phyloP scores from a whole-genome alignment of 495 filamentous ascomycete species.

The Mytilinidion resinicola region DNA sequence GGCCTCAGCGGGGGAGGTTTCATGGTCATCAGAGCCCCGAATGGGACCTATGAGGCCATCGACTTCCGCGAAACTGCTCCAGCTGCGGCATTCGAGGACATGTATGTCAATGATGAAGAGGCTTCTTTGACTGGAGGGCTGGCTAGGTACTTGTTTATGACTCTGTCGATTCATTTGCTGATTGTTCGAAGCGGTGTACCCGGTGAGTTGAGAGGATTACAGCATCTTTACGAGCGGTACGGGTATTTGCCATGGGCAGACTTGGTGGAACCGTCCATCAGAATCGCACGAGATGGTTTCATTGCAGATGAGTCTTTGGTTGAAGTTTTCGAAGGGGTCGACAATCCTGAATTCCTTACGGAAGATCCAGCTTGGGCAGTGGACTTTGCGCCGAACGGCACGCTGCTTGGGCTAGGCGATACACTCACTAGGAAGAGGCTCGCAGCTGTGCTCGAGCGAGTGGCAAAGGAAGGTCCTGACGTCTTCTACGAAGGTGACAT shows the following conservation, averaged over 20 bases:
- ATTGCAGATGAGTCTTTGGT: no score
- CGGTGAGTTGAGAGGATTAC: conserved; percentile 69
- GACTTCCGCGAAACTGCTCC: conserved; percentile 17
- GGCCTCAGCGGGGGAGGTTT: conserved; percentile 18
- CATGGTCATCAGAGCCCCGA: conserved; percentile 3
- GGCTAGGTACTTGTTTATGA: neutral
- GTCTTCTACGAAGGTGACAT: conserved; percentile 67
- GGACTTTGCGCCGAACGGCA: conserved; percentile 80
- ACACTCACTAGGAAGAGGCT: conserved; percentile 68
- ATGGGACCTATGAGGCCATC: no score
- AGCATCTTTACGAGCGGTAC: conserved; percentile 65
- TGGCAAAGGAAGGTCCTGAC: conserved; percentile 60
- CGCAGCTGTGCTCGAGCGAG: conserved; percentile 64
- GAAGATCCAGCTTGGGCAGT: conserved; percentile 70
- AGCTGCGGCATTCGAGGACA: conserved; percentile 12
- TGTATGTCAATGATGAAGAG: conserved; percentile 4
- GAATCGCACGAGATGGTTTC: no score
- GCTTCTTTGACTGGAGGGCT: neutral
- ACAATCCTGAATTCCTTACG: conserved; percentile 64
- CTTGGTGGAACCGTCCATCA: conserved; percentile 63
- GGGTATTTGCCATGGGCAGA: conserved; percentile 60
- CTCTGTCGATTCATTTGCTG: neutral
- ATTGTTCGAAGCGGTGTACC: conserved; percentile 56
- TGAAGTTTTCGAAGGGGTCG: no score
- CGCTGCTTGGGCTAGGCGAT: conserved; percentile 60